Percentiles rank a stretch among this genome's conserved stretches.
phyloP scores from a whole-genome alignment of 202 grass and related monocot species.

The Bolboschoenoplectus hybrid region DNA sequence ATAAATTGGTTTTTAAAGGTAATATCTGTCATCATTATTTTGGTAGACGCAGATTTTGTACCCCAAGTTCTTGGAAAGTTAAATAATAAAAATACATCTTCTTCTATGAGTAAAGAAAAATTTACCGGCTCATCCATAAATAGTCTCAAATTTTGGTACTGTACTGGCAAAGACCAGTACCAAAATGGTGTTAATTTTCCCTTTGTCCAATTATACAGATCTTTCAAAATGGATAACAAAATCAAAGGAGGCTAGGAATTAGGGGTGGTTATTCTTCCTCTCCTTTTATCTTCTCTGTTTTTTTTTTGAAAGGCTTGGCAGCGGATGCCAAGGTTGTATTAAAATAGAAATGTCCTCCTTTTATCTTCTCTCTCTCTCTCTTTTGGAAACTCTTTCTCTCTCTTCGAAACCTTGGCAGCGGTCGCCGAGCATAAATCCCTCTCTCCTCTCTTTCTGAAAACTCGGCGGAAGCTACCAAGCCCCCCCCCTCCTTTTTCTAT shows the following conservation, averaged over 20 bases:
- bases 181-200: not conserved
- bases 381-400: not conserved
- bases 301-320: too few species aligned
- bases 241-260: conserved; percentile 15
- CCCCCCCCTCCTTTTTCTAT: not conserved
- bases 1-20: not conserved
- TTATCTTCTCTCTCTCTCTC: not conserved
- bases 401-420: not conserved
- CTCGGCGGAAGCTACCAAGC: too few species aligned
- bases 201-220: not conserved
- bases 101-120: not conserved
- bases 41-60: not conserved
- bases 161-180: not conserved
- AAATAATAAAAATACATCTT: not conserved
- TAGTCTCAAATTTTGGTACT: conserved; percentile 23
- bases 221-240: not conserved
- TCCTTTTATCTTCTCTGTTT: not conserved
- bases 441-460: not conserved
- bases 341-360: not conserved
- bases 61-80: not conserved
- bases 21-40: not conserved
- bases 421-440: not conserved
- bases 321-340: too few species aligned
- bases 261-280: not conserved
- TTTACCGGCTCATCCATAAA: not conserved